Evolutionary conservation across 371 early-diverging fungal genomes (phyloP).

Genomic region (Mucor mucedo): DNA sequence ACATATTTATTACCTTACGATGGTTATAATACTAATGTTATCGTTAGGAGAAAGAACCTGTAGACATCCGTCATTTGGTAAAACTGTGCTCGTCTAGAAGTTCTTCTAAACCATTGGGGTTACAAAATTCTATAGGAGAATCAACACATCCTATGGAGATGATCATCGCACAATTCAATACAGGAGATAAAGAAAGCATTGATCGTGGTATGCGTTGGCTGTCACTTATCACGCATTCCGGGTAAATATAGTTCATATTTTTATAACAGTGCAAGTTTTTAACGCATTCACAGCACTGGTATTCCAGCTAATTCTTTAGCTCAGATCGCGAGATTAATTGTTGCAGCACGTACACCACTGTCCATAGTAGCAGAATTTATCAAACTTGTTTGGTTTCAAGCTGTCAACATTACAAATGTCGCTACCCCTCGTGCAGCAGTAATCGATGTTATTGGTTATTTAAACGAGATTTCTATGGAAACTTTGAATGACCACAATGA

Average conservation of each 20-base stretch:
- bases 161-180: slow-evolving; percentile 37
- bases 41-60: slow-evolving; percentile 39
- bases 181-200: slow-evolving; percentile 30
- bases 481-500: slow-evolving; percentile 28
- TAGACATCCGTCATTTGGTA: slow-evolving; percentile 34
- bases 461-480: slow-evolving; percentile 44
- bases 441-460: slow-evolving; percentile 47
- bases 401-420: slow-evolving; percentile 36
- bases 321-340: slow-evolving; percentile 45
- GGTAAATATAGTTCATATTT: slow-evolving; percentile 32
- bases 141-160: slow-evolving; percentile 38
- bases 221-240: slow-evolving; percentile 44
- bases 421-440: slow-evolving; percentile 37
- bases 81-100: slow-evolving; percentile 35
- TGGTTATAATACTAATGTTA: neutral
- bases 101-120: neutral
- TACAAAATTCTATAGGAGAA: neutral
- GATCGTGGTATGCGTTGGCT: slow-evolving; percentile 55
- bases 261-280: neutral
- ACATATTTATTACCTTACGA: neutral
- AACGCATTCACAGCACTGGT: slow-evolving; percentile 36
- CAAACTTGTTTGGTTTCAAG: slow-evolving; percentile 57
- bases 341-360: slow-evolving; percentile 32
- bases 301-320: slow-evolving; percentile 42
- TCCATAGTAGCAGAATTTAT: slow-evolving; percentile 41